Conservation (phyloP, 1,284 basidiomycete species). For the Meripilus lineatus region DNA sequence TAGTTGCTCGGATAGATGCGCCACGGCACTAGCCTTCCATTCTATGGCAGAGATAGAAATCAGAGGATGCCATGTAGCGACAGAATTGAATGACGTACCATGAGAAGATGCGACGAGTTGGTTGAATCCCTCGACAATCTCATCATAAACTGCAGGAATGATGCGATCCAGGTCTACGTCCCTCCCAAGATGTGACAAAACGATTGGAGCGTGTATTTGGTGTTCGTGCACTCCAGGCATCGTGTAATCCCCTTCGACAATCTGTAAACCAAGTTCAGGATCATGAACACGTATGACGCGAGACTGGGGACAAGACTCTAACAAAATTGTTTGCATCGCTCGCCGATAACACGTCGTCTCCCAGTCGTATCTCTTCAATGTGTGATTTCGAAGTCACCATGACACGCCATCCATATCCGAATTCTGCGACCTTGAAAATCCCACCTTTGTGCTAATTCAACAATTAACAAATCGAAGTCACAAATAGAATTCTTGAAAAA, state of each 20-base stretch:
- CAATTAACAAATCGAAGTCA: background rate
- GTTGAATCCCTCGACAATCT: background rate
- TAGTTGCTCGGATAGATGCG: conserved; percentile 34
- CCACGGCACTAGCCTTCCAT: conserved; percentile 17
- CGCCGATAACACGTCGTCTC: conserved; percentile 17
- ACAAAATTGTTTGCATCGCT: conserved; percentile 13
- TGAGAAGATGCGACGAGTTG: background rate
- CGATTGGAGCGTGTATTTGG: conserved; percentile 17
- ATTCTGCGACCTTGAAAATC: conserved; percentile 17
- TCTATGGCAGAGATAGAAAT: conserved; percentile 2
- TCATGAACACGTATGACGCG: background rate
- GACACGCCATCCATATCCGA: conserved; percentile 14
- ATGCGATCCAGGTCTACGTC: conserved; percentile 14
- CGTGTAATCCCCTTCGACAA: conserved; percentile 1
- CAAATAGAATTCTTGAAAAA: background rate
- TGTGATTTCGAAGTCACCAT: conserved; percentile 15
- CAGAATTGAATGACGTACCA: conserved; percentile 1
- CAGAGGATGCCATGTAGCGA: background rate
- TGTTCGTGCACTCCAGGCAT: conserved; percentile 9
- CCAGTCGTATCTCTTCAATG: conserved; percentile 19
- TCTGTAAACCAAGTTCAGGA: too few species aligned
- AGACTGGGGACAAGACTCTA: conserved; percentile 8
- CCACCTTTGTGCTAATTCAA: conserved; percentile 9
- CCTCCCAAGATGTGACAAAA: conserved; percentile 20
- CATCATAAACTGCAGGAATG: conserved; percentile 1